phyloP scores from a whole-genome alignment of 176 grass and related monocot species.

The Eleusine indica region DNA sequence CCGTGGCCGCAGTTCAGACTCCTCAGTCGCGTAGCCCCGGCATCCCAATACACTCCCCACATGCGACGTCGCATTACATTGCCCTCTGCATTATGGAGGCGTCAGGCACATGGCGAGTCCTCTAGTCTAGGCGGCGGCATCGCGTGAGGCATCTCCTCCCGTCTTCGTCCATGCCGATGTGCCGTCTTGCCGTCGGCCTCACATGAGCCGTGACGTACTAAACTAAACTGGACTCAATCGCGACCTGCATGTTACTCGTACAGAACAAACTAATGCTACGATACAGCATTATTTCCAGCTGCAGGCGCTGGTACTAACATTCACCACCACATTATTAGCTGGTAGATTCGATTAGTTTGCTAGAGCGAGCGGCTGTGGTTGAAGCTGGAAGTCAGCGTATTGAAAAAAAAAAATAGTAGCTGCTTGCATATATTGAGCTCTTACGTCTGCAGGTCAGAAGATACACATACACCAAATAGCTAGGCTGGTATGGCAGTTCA shows the following conservation, averaged over 20 bases:
- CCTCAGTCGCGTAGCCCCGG: not conserved
- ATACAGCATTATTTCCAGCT: not conserved
- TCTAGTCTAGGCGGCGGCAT: not conserved
- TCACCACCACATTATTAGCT: not conserved
- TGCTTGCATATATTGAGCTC: not conserved
- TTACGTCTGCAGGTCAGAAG: not conserved
- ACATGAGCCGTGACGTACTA: not conserved
- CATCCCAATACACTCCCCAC: conserved; percentile 22
- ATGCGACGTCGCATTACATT: not conserved
- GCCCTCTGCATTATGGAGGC: not conserved
- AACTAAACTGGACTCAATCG: not conserved
- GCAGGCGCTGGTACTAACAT: not conserved
- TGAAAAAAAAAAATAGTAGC: no score
- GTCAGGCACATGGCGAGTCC: not conserved
- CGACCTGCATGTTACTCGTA: not conserved
- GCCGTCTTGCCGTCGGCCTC: conserved; percentile 33
- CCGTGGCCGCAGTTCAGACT: not conserved
- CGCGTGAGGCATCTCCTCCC: not conserved
- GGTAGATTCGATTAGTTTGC: not conserved
- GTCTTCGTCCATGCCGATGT: conserved; percentile 7
- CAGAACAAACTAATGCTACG: not conserved
- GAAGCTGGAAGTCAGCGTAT: not conserved
- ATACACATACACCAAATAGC: no score
- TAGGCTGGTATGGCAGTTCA: not conserved
- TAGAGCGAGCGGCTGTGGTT: not conserved